These are phyloP conservation scores for Xylariaceae sp. DNA, from an alignment of 2,329 filamentous ascomycete genomes.

Conservation along the genomic window DNA sequence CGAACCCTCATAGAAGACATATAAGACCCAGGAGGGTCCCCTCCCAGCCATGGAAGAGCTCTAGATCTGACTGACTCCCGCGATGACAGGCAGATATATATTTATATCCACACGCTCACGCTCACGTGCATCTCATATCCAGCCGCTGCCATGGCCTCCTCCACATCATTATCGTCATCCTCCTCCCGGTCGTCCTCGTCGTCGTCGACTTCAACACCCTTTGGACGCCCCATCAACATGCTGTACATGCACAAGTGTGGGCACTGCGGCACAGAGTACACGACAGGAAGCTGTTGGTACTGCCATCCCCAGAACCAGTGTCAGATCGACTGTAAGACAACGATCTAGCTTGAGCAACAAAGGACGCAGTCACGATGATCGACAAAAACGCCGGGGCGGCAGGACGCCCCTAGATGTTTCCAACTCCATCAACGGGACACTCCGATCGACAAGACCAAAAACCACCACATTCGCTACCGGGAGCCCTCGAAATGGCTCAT, in stretches of 20 bases:
- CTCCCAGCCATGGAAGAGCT: conserved; percentile 4
- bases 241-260: conserved; percentile 33
- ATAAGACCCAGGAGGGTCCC: neutral
- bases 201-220: conserved; percentile 9
- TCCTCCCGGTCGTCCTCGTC: neutral
- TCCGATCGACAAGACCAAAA: neutral
- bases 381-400: conserved; percentile 3
- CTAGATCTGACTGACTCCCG: conserved; percentile 14
- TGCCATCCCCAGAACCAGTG: conserved; percentile 33
- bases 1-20: too few relatives aligned
- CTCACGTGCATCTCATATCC: too few relatives aligned
- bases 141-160: conserved; percentile 12
- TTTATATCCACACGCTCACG: neutral
- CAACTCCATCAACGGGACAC: conserved; percentile 7
- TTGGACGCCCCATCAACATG: conserved; percentile 20
- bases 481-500: conserved; percentile 1
- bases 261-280: conserved; percentile 35
- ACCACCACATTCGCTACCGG: conserved; percentile 6
- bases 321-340: conserved; percentile 7
- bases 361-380: conserved; percentile 12
- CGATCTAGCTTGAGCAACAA: conserved; percentile 11
- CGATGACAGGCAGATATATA: conserved; percentile 6
- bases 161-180: conserved; percentile 4
- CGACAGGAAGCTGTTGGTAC: conserved; percentile 35
- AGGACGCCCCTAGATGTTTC: conserved; percentile 12